Conservation (phyloP, 2,329 filamentous ascomycete genomes). For the Fusarium sp. region DNA sequence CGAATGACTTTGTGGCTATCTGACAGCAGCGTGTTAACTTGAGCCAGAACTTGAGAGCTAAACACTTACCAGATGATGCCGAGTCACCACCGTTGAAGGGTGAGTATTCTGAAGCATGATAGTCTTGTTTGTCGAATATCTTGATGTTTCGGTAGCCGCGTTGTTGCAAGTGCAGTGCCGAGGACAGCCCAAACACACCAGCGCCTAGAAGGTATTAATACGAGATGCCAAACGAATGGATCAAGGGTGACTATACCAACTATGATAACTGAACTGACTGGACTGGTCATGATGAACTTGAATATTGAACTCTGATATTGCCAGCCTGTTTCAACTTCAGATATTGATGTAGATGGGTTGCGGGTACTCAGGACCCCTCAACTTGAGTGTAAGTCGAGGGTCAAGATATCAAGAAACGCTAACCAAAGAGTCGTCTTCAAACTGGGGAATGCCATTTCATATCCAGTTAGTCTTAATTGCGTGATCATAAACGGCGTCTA, state of each 20-base stretch:
- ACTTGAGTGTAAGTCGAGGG: neutral
- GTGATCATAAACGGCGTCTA: neutral
- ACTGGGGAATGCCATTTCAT: neutral
- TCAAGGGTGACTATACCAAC: neutral
- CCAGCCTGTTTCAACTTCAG: neutral
- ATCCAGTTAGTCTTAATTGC: neutral
- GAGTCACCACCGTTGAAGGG: neutral
- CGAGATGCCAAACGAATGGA: too few relatives aligned
- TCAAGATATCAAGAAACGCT: neutral
- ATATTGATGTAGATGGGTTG: too few relatives aligned
- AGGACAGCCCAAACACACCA: neutral
- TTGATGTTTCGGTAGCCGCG: neutral
- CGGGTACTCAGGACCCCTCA: neutral
- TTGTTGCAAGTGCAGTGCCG: neutral
- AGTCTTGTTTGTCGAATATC: constrained; percentile 1
- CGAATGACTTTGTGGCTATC: constrained; percentile 3
- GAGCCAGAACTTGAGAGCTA: neutral
- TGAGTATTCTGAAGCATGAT: neutral
- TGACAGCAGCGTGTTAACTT: neutral
- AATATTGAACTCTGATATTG: neutral
- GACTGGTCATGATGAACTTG: neutral
- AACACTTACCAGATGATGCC: neutral
- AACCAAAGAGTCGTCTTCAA: neutral
- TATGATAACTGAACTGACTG: neutral
- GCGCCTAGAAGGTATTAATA: neutral